Evolutionary conservation across 805 yeast genomes (phyloP).

Genomic region (Jamesozyma hellenica): DNA sequence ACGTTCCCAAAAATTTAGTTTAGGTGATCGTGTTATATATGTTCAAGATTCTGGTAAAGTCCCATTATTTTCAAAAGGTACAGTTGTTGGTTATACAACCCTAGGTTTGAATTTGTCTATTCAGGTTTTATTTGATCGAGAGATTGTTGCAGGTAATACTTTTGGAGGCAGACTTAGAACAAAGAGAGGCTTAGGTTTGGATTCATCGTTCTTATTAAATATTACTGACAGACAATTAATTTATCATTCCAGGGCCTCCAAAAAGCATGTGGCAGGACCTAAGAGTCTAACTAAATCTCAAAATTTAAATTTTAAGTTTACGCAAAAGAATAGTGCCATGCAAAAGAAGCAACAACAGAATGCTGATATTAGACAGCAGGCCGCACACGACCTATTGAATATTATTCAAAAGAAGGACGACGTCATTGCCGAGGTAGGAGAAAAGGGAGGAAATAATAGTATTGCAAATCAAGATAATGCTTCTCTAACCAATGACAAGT

Average conservation of each 20-base stretch:
- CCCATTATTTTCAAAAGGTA: constrained; percentile 79
- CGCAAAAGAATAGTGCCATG: background rate
- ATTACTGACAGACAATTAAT: constrained; percentile 64
- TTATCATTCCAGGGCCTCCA: constrained; percentile 61
- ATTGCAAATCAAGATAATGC: background rate
- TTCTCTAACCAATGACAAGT: background rate
- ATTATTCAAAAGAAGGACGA: constrained; percentile 32
- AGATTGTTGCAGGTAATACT: constrained; percentile 71
- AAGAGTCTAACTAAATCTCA: constrained; percentile 1
- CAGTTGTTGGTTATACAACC: constrained; percentile 69
- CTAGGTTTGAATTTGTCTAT: constrained; percentile 45
- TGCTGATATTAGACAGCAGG: constrained; percentile 24
- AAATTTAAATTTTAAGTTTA: background rate
- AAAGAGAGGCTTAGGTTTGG: constrained; percentile 76
- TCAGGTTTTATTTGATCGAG: constrained; percentile 75
- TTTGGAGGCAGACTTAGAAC: constrained; percentile 69
- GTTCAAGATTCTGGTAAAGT: constrained; percentile 83
- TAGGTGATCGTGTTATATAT: constrained; percentile 86
- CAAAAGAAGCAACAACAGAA: constrained; percentile 16
- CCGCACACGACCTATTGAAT: constrained; percentile 36
- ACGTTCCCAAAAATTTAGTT: constrained; percentile 61
- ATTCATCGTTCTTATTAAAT: constrained; percentile 72
- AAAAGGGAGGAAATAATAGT: constrained; percentile 1
- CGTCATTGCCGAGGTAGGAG: constrained; percentile 2
- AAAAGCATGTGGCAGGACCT: constrained; percentile 9